Evolutionary conservation across 148 eudicot genomes (phyloP).

Genomic region (Rhododendron vialii): DNA sequence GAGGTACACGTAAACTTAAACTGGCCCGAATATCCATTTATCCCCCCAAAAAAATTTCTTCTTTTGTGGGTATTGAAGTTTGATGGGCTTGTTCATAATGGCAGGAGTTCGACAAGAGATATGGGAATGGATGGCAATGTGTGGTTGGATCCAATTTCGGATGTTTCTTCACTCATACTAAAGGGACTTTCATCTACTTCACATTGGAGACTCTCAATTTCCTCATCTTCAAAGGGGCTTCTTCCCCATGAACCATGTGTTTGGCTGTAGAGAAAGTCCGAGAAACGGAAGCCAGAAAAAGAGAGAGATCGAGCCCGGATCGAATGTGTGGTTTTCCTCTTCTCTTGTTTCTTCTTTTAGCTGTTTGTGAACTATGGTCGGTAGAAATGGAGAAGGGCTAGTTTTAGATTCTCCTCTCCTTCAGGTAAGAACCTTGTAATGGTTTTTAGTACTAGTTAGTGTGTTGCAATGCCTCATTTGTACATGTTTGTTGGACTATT

Average conservation of each 20-base stretch:
- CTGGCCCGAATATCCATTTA: no score
- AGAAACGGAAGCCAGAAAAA: background rate
- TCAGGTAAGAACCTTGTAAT: background rate
- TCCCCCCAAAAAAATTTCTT: no score
- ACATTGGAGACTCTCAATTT: conserved; percentile 85
- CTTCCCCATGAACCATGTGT: conserved; percentile 17
- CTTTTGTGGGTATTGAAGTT: background rate
- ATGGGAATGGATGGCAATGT: conserved; percentile 97
- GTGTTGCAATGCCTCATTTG: background rate
- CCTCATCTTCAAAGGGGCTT: conserved; percentile 93
- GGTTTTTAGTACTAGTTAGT: background rate
- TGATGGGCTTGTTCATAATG: background rate
- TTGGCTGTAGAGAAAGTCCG: background rate
- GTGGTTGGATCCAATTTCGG: conserved; percentile 97
- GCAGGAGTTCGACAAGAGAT: conserved; percentile 82
- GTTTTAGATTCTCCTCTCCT: background rate
- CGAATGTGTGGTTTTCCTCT: background rate
- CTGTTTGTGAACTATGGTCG: background rate
- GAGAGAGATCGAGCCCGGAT: background rate
- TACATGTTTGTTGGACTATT: background rate
- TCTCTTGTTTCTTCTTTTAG: background rate
- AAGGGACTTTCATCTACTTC: conserved; percentile 92
- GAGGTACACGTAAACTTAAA: no score
- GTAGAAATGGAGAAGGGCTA: background rate
- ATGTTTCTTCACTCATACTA: conserved; percentile 82